Base-by-base conservation (phyloP, 768 basidiomycete species). In the Termitomyces sp. region DNA sequence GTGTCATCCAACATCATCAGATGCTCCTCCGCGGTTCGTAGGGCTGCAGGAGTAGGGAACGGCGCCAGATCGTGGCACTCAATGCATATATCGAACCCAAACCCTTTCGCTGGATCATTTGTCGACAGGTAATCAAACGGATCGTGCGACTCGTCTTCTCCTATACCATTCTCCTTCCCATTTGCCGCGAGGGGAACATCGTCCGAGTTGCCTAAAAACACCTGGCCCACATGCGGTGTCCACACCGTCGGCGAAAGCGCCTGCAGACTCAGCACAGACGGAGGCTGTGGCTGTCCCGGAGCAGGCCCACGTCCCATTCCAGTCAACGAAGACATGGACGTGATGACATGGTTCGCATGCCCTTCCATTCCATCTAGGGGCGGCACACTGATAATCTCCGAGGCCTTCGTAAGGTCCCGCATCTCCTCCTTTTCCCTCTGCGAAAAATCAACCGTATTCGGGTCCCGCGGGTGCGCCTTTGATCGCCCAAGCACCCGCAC, bases 361-460 rank as follows among this genome's bases (percentile, higher is more conserved):
- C 54, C 53, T 58, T 49, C 55, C 48, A 58, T 52, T 9, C 53
- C 57, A 22, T 63, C 59, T 0, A 58, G 58, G 13, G 50, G 52
- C n/a, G 55, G 58, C 39, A 64, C 15, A 57, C 62, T 79, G 63
- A 88, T 75, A 55, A 95, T 93, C 74, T 92, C 90, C 22, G 83
- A 87, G 7, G 92, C 90, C 59, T 84, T 81, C 0, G 94, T 96
- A 56, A 95, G 75, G 67, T 91, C 89, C 13, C 89, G 78, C 91
- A 95, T 95, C 76, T 95, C 94, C 61, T 92, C 90, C 71, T 84
- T 84, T 74, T 96, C 93, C 36, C 91, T 79, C 66, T 85, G 81
- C 15, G 89, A 85, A 70, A 95, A 93, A 69, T 93, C 84, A 68
- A 93, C 81, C 33, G 87, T 89, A 68, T 89, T 89, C 4, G 76